A percentile compares a stretch with the other conserved stretches of the same genome.
phyloP scores from a whole-genome alignment of 306 rosid genomes.

The Citrullus colocynthis region DNA sequence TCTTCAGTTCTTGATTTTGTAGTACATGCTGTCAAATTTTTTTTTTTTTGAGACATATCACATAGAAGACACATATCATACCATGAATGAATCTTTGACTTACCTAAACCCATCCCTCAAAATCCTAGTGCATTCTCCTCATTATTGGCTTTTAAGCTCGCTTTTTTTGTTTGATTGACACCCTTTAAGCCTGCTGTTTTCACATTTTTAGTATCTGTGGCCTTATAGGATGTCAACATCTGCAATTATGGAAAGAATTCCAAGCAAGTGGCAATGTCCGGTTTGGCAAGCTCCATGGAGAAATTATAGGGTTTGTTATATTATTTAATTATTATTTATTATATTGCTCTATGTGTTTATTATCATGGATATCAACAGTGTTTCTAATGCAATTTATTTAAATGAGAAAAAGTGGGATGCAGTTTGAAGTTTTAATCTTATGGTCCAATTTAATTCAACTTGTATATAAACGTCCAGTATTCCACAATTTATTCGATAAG shows the following conservation, averaged over 20 bases:
- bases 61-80: too few relatives aligned
- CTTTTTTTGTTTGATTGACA: neutral
- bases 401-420: neutral
- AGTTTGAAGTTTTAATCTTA: neutral
- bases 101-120: neutral
- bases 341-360: neutral
- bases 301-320: slow-evolving; percentile 65
- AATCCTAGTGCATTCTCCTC: neutral
- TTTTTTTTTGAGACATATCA: neutral
- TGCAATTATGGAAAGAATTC: slow-evolving; percentile 91
- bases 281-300: slow-evolving; percentile 97
- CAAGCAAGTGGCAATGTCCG: slow-evolving; percentile 98
- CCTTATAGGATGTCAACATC: slow-evolving; percentile 64
- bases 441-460: neutral
- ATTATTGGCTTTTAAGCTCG: neutral
- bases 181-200: neutral
- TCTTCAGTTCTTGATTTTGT: neutral
- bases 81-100: neutral
- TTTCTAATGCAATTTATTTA: neutral
- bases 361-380: neutral
- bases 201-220: neutral
- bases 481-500: neutral
- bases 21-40: neutral
- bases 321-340: neutral
- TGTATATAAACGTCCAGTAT: neutral